These are phyloP conservation scores for Ochetophila trinervis DNA, from an alignment of 306 rosid species.

Conservation along the genomic window DNA sequence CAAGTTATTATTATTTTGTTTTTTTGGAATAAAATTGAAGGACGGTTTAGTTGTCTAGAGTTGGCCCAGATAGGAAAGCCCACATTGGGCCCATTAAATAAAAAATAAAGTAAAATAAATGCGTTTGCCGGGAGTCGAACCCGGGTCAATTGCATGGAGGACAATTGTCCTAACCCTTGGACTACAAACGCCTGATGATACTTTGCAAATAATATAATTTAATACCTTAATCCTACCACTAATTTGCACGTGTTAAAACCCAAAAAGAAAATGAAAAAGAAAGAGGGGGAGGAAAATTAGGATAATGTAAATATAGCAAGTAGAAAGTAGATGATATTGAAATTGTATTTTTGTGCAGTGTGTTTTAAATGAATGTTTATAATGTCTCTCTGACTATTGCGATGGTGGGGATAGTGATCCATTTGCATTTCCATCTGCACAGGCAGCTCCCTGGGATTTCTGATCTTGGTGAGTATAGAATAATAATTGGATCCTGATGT, in stretches of 20 bases:
- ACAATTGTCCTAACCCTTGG: conserved; percentile 30
- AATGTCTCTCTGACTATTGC: neutral
- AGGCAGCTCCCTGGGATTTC: neutral
- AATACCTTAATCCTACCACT: neutral
- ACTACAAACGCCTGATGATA: conserved; percentile 9
- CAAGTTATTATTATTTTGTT: too few species aligned
- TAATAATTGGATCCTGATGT: neutral
- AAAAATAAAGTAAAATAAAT: neutral
- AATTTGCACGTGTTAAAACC: neutral
- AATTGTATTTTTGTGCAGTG: too few species aligned
- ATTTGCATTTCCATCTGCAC: conserved; percentile 22
- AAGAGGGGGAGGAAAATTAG: too few species aligned
- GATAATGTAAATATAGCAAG: too few species aligned
- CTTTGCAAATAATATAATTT: neutral
- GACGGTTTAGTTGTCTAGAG: too few species aligned
- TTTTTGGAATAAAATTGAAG: too few species aligned
- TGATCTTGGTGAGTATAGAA: neutral
- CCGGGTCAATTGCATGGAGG: conserved; percentile 31
- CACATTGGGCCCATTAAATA: too few species aligned
- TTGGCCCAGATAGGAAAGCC: too few species aligned
- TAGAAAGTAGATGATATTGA: too few species aligned
- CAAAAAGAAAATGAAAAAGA: neutral
- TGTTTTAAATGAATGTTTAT: neutral
- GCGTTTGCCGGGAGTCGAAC: conserved; percentile 31
- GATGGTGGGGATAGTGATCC: conserved; percentile 6